Percentiles rank a stretch among this genome's conserved stretches.
Evolutionary conservation across 768 basidiomycete species (phyloP).

Genomic region (Dentipellis fragilis): DNA sequence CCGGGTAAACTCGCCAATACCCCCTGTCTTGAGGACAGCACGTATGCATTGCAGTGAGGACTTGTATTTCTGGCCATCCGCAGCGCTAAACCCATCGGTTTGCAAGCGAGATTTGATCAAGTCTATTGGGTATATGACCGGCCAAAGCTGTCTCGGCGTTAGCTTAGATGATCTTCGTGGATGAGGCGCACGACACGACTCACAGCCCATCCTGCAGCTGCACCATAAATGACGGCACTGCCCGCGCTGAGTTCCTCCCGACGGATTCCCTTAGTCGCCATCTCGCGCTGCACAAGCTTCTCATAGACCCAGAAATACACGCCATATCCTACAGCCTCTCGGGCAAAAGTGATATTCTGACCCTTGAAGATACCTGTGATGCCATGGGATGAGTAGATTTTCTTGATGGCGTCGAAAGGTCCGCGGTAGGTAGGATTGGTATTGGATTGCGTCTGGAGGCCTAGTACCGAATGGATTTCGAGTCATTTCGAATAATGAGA

Average conservation of each 20-base stretch:
- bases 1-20: constrained; percentile 76
- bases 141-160: constrained; percentile 54
- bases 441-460: constrained; percentile 84
- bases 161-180: constrained; percentile 7
- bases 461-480: constrained; percentile 26
- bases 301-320: constrained; percentile 91
- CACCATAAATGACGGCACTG: constrained; percentile 81
- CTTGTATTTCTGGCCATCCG: constrained; percentile 73
- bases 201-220: constrained; percentile 86
- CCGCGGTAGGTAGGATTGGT: constrained; percentile 70
- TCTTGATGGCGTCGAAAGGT: constrained; percentile 80
- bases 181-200: constrained; percentile 1
- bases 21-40: constrained; percentile 77
- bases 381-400: constrained; percentile 69
- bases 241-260: constrained; percentile 70
- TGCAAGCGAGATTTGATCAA: constrained; percentile 96
- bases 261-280: constrained; percentile 57
- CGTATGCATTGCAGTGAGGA: constrained; percentile 77
- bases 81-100: constrained; percentile 76
- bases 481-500: background rate
- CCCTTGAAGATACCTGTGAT: constrained; percentile 88
- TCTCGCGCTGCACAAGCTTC: constrained; percentile 80
- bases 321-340: constrained; percentile 77
- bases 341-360: constrained; percentile 77
- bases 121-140: constrained; percentile 91